Evolutionary conservation across 306 rosid genomes (phyloP).

Genomic region (Medicago arabica): DNA sequence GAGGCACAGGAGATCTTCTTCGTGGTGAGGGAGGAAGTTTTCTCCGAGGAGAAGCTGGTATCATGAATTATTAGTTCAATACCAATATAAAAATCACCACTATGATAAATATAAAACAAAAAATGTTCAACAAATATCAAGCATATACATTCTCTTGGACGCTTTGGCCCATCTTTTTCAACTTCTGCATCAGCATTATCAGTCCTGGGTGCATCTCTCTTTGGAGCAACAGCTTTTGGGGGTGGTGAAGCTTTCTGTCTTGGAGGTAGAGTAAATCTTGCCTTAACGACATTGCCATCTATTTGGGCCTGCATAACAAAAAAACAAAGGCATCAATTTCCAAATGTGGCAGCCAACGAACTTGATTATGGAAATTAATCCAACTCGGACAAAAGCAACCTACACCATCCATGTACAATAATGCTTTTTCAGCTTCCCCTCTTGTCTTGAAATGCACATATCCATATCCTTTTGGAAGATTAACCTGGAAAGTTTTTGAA

Average conservation of each 20-base stretch:
- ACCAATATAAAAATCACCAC: conserved; percentile 23
- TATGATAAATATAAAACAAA: not conserved
- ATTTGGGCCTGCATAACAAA: conserved; percentile 83
- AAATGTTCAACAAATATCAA: conserved; percentile 22
- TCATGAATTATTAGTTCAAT: conserved; percentile 36
- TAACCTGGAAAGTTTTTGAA: conserved; percentile 60
- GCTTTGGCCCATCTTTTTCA: conserved; percentile 84
- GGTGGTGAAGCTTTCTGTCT: conserved; percentile 81
- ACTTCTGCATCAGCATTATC: conserved; percentile 70
- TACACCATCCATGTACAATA: conserved; percentile 90
- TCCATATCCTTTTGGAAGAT: conserved; percentile 95
- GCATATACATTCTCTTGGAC: conserved; percentile 76
- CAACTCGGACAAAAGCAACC: conserved; percentile 45
- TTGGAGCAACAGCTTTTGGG: conserved; percentile 71
- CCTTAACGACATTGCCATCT: conserved; percentile 89
- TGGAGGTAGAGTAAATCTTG: conserved; percentile 89
- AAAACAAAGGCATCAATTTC: conserved; percentile 38
- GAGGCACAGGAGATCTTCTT: conserved; percentile 84
- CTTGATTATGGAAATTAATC: conserved; percentile 27
- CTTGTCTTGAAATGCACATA: conserved; percentile 94
- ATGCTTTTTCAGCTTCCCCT: conserved; percentile 92
- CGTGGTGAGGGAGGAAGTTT: conserved; percentile 80
- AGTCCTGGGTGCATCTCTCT: conserved; percentile 78
- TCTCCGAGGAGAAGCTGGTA: conserved; percentile 81
- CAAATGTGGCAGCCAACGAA: conserved; percentile 20